phyloP scores from a whole-genome alignment of 768 basidiomycete genomes.

The Lactifluus subvellereus region DNA sequence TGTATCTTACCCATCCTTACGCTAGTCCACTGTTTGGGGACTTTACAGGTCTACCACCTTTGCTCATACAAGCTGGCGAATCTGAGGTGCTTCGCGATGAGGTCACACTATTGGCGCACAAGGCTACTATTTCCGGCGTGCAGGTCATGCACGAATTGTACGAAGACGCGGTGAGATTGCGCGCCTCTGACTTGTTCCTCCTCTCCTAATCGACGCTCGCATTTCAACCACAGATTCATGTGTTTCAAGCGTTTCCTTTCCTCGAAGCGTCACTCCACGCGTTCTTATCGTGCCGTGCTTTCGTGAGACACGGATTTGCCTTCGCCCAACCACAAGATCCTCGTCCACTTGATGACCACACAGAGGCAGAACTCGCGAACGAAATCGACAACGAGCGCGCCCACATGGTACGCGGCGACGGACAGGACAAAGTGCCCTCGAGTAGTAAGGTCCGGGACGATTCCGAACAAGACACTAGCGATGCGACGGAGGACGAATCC shows the following conservation, averaged over 20 bases:
- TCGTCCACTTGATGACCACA: conserved; percentile 46
- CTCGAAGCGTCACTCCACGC: conserved; percentile 58
- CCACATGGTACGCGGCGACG: conserved; percentile 70
- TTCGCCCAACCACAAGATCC: conserved; percentile 45
- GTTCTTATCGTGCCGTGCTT: conserved; percentile 64
- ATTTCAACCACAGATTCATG: conserved; percentile 57
- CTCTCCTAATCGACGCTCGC: not conserved
- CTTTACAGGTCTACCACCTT: conserved; percentile 77
- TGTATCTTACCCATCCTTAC: conserved; percentile 93
- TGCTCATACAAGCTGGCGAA: conserved; percentile 90
- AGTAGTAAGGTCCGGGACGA: not conserved
- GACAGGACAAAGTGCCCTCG: conserved; percentile 43
- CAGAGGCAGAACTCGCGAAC: conserved; percentile 55
- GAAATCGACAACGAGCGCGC: conserved; percentile 67
- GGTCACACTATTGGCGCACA: conserved; percentile 85
- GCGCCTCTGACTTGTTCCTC: not conserved
- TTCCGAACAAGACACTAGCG: conserved; percentile 12
- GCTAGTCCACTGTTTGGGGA: conserved; percentile 93
- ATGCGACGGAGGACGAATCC: conserved; percentile 19
- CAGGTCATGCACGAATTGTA: conserved; percentile 83
- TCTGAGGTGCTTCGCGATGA: conserved; percentile 96
- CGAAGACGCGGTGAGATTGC: conserved; percentile 72
- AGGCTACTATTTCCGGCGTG: conserved; percentile 83
- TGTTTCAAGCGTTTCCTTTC: conserved; percentile 88
- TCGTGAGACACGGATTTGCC: conserved; percentile 57